Percentiles rank a stretch among this genome's conserved stretches.
Evolutionary conservation across 495 filamentous ascomycete species (phyloP).

Genomic region (Penicillium paradoxum): DNA sequence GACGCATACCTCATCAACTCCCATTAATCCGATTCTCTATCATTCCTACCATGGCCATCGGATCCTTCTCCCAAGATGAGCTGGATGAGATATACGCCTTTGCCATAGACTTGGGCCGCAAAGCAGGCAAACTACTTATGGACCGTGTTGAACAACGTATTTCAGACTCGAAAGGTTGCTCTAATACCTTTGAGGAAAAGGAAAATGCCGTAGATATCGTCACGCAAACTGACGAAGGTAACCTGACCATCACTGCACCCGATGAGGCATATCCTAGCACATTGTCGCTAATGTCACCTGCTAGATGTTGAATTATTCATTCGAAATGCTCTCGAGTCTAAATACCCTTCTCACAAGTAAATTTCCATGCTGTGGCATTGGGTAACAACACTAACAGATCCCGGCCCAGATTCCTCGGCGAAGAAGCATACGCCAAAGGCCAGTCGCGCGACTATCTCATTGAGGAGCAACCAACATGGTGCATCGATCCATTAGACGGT

Average conservation of each 20-base stretch:
- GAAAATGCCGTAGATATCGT: slow-evolving; percentile 68
- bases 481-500: slow-evolving; percentile 64
- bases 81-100: slow-evolving; percentile 62
- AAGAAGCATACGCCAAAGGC: slow-evolving; percentile 63
- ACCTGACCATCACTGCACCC: neutral
- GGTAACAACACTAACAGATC: neutral
- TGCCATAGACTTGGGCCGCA: slow-evolving; percentile 57
- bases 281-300: slow-evolving; percentile 24
- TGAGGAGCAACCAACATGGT: slow-evolving; percentile 58
- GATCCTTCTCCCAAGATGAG: slow-evolving; percentile 32
- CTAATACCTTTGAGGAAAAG: slow-evolving; percentile 45
- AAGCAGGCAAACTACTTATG: slow-evolving; percentile 56
- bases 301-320: slow-evolving; percentile 67
- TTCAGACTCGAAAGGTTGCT: slow-evolving; percentile 15
- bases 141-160: slow-evolving; percentile 45
- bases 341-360: slow-evolving; percentile 59
- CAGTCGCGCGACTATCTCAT: slow-evolving; percentile 57
- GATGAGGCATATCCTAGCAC: slow-evolving; percentile 13
- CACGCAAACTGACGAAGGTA: slow-evolving; percentile 65
- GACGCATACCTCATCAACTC: neutral
- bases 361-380: slow-evolving; percentile 10
- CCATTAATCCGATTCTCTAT: neutral
- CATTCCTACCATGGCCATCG: slow-evolving; percentile 13
- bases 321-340: slow-evolving; percentile 45
- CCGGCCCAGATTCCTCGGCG: slow-evolving; percentile 57